phyloP scores from a whole-genome alignment of 768 basidiomycete genomes.

The Pisolithus tinctorius region DNA sequence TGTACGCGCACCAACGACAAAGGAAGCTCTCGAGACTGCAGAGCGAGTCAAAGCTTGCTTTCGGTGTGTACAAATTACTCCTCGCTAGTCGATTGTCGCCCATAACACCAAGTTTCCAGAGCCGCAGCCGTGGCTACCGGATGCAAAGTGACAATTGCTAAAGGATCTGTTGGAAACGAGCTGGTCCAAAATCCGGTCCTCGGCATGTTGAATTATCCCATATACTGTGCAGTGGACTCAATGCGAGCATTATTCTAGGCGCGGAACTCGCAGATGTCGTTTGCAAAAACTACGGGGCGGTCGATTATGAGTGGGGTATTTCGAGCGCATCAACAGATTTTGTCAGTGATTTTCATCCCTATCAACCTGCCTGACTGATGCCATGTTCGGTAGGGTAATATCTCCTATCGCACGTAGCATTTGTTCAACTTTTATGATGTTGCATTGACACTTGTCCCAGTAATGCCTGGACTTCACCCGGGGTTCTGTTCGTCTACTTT shows the following conservation, averaged over 20 bases:
- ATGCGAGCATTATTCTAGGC: constrained; percentile 31
- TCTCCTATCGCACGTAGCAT: constrained; percentile 54
- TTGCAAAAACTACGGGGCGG: constrained; percentile 50
- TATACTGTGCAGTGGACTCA: neutral
- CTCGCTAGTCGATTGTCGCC: neutral
- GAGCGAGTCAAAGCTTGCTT: constrained; percentile 67
- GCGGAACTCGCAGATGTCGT: constrained; percentile 58
- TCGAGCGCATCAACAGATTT: constrained; percentile 75
- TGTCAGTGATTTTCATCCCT: constrained; percentile 34
- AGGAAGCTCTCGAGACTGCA: constrained; percentile 50
- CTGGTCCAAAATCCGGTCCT: constrained; percentile 63
- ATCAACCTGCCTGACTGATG: neutral
- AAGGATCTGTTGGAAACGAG: constrained; percentile 38
- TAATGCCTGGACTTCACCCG: constrained; percentile 66
- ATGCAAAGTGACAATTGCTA: constrained; percentile 43
- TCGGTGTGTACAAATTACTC: constrained; percentile 37
- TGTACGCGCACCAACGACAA: constrained; percentile 63
- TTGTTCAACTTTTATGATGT: neutral
- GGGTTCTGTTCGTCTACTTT: constrained; percentile 39
- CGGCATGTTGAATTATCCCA: constrained; percentile 27
- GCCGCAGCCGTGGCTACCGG: constrained; percentile 65
- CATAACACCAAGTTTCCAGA: constrained; percentile 26
- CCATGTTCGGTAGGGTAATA: constrained; percentile 33
- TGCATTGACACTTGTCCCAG: constrained; percentile 14
- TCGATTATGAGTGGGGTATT: constrained; percentile 65